A percentile compares a stretch with the other conserved stretches of the same genome.
Evolutionary conservation across 192 early-diverging fungal genomes (phyloP).

Genomic region (Backusella mclennaniae): DNA sequence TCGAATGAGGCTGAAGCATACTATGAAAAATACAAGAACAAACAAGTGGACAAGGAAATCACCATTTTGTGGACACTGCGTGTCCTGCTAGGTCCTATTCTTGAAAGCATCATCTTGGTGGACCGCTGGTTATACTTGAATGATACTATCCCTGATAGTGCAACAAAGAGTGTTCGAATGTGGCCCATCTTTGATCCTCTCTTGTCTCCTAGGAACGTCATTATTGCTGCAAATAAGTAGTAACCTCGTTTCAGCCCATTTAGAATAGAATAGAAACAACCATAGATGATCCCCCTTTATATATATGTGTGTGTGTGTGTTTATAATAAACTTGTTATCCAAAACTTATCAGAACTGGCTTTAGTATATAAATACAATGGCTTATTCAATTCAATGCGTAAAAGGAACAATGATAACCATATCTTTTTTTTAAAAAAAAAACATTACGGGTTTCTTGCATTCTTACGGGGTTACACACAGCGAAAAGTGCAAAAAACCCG

Average conservation of each 20-base stretch:
- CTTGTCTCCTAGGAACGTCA: conserved; percentile 62
- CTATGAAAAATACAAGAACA: conserved; percentile 34
- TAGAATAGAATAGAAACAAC: too few relatives aligned
- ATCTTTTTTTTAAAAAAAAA: too few relatives aligned
- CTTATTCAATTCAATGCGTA: too few relatives aligned
- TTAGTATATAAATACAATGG: too few relatives aligned
- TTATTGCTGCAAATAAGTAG: conserved; percentile 43
- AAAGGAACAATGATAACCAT: too few relatives aligned
- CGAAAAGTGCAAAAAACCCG: too few relatives aligned
- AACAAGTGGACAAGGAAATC: conserved; percentile 54
- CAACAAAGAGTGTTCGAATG: conserved; percentile 36
- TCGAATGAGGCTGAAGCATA: conserved; percentile 45
- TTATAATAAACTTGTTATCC: not conserved
- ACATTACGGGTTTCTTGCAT: too few relatives aligned
- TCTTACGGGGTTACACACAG: too few relatives aligned
- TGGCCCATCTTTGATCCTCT: conserved; percentile 65
- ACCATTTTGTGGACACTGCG: conserved; percentile 82
- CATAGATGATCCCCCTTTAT: too few relatives aligned
- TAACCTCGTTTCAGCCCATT: too few relatives aligned
- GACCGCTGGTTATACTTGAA: conserved; percentile 72
- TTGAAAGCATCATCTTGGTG: conserved; percentile 77
- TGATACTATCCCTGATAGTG: conserved; percentile 42
- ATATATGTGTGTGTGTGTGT: too few relatives aligned
- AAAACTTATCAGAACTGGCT: too few relatives aligned
- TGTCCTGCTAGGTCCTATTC: conserved; percentile 67